Conservation (phyloP, 1,284 basidiomycete species). For the Cryptococcus amylolentus region DNA sequence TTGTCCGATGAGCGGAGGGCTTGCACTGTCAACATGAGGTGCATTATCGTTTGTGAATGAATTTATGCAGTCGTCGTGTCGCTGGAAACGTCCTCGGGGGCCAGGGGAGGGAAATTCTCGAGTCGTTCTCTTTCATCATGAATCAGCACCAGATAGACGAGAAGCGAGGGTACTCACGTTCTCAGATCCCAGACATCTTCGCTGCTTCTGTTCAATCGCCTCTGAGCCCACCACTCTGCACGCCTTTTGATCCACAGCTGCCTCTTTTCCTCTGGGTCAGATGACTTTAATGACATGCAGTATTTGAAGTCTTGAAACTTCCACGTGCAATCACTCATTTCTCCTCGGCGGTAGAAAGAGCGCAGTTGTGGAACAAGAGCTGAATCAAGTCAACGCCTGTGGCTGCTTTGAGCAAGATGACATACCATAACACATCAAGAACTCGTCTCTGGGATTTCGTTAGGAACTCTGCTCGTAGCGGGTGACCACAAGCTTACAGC, state of each 20-base stretch:
- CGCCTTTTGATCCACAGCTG: conserved; percentile 77
- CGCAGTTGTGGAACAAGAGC: conserved; percentile 78
- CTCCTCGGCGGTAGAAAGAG: conserved; percentile 81
- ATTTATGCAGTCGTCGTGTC: conserved; percentile 16
- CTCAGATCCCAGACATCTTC: conserved; percentile 92
- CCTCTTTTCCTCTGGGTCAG: conserved; percentile 70
- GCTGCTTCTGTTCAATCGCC: conserved; percentile 70
- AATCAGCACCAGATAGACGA: not conserved
- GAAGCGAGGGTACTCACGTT: conserved; percentile 55
- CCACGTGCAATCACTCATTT: conserved; percentile 67
- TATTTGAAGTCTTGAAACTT: conserved; percentile 94
- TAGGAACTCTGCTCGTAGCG: not conserved
- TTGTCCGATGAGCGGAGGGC: not conserved
- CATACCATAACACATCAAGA: conserved; percentile 70
- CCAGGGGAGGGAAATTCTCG: conserved; percentile 42
- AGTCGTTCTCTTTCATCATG: conserved; percentile 25
- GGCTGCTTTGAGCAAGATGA: not conserved
- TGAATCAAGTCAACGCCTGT: conserved; percentile 37
- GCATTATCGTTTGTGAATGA: no score
- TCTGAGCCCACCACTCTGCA: conserved; percentile 86
- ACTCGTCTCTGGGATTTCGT: conserved; percentile 57
- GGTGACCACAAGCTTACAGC: conserved; percentile 51
- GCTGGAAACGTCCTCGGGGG: conserved; percentile 21
- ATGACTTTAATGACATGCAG: conserved; percentile 78
- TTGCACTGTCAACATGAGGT: not conserved